Percentiles rank a stretch among this genome's conserved stretches.
Conservation (phyloP, 2,329 filamentous ascomycete genomes). For the Zymoseptoria passerinii region DNA sequence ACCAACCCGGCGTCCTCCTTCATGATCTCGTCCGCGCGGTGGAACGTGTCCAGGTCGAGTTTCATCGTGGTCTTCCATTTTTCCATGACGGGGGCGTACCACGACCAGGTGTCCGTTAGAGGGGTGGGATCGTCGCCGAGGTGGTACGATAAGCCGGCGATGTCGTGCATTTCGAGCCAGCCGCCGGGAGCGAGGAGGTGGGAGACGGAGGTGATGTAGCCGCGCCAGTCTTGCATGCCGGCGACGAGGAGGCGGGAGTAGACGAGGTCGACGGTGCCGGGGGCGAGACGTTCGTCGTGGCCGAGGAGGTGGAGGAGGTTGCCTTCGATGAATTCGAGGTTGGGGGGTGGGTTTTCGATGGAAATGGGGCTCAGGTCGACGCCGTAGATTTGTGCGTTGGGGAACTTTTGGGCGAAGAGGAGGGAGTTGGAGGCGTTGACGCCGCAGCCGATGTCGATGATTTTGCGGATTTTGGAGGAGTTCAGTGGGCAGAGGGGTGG, state of each 20-base stretch:
- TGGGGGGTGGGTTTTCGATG: neutral
- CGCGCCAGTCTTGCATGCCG: constrained; percentile 18
- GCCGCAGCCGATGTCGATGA: constrained; percentile 35
- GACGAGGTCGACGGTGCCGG: constrained; percentile 13
- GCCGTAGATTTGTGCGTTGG: constrained; percentile 5
- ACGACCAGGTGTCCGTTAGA: neutral
- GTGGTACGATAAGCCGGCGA: neutral
- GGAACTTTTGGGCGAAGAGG: constrained; percentile 15
- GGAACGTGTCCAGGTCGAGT: neutral
- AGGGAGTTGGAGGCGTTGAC: constrained; percentile 22
- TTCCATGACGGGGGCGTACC: neutral
- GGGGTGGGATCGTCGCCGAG: neutral
- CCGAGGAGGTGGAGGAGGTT: neutral
- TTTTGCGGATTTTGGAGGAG: neutral
- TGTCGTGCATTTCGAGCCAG: constrained; percentile 19
- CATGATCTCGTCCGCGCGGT: neutral
- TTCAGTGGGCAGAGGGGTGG: constrained; percentile 3
- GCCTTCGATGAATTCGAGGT: neutral
- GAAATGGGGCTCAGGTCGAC: constrained; percentile 5
- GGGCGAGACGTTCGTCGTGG: neutral
- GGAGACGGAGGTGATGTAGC: constrained; percentile 9
- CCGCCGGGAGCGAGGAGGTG: constrained; percentile 16
- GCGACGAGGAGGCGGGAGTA: constrained; percentile 16
- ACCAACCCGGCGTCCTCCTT: neutral
- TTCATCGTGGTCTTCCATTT: neutral